These are phyloP conservation scores for Venturia carpophila DNA, from an alignment of 2,329 filamentous ascomycete genomes.

Conservation along the genomic window DNA sequence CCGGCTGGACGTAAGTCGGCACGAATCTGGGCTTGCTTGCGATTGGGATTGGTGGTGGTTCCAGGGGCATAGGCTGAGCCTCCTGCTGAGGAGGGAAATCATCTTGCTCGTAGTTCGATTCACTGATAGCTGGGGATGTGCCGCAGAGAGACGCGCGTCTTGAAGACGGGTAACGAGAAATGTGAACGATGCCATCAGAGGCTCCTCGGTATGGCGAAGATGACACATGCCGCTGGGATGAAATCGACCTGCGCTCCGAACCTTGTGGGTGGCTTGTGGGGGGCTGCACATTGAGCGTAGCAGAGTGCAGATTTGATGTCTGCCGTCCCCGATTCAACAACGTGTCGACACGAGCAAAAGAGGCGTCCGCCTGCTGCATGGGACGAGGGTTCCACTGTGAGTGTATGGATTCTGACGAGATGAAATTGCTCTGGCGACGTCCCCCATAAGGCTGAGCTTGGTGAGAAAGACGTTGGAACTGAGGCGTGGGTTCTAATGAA, in stretches of 20 bases:
- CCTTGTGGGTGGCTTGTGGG: background rate
- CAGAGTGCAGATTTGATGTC: background rate
- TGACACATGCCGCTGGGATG: background rate
- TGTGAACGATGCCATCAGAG: background rate
- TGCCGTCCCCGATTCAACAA: background rate
- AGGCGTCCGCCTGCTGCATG: background rate
- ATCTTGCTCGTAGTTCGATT: background rate
- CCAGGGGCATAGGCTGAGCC: background rate
- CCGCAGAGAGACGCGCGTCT: background rate
- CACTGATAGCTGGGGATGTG: background rate
- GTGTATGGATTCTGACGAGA: background rate
- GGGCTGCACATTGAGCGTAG: background rate
- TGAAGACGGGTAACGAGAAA: constrained; percentile 2
- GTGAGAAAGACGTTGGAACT: background rate
- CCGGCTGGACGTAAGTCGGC: background rate
- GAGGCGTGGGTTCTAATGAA: background rate
- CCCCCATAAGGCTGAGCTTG: background rate
- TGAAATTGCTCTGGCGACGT: background rate
- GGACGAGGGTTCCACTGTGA: background rate
- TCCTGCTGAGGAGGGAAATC: background rate
- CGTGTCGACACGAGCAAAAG: background rate
- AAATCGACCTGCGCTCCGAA: background rate
- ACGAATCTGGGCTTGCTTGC: constrained; percentile 9
- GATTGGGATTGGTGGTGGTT: background rate
- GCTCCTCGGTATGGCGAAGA: background rate